phyloP scores from a whole-genome alignment of 2,329 filamentous ascomycete species.

The Ophioceras dolichostomum region DNA sequence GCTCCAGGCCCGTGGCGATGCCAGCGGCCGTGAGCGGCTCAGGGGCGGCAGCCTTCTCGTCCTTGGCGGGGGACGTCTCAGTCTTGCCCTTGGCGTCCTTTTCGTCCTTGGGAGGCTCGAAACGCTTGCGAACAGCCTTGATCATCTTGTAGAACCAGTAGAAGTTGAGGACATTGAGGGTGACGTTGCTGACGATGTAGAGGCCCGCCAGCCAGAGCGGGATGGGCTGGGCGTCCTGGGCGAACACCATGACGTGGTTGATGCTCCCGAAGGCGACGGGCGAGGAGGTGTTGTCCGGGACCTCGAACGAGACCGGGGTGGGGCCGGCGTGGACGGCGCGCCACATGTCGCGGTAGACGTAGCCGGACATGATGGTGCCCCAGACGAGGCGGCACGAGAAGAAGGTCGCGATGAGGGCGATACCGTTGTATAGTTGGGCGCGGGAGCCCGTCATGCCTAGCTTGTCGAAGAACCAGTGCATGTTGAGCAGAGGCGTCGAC shows the following conservation, averaged over 20 bases:
- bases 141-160: conserved; percentile 89
- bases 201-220: conserved; percentile 57
- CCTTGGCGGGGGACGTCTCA: conserved; percentile 18
- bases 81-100: conserved; percentile 10
- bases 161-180: conserved; percentile 65
- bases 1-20: conserved; percentile 1
- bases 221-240: conserved; percentile 34
- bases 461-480: conserved; percentile 91
- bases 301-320: conserved; percentile 16
- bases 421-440: conserved; percentile 66
- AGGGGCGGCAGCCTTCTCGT: conserved; percentile 8
- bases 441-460: conserved; percentile 64
- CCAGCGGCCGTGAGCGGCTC: not conserved
- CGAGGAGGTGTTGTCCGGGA: conserved; percentile 12
- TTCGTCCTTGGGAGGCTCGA: conserved; percentile 31
- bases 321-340: conserved; percentile 34
- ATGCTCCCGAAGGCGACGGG: conserved; percentile 19
- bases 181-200: conserved; percentile 60
- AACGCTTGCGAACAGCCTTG: conserved; percentile 63
- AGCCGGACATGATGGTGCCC: conserved; percentile 59
- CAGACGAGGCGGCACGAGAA: conserved; percentile 68
- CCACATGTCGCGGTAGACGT: conserved; percentile 61
- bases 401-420: conserved; percentile 60
- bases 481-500: conserved; percentile 72
- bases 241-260: conserved; percentile 38